A percentile compares a stretch with the other conserved stretches of the same genome.
phyloP scores from a whole-genome alignment of 345 rosid genomes.

The Citrus reticulata region DNA sequence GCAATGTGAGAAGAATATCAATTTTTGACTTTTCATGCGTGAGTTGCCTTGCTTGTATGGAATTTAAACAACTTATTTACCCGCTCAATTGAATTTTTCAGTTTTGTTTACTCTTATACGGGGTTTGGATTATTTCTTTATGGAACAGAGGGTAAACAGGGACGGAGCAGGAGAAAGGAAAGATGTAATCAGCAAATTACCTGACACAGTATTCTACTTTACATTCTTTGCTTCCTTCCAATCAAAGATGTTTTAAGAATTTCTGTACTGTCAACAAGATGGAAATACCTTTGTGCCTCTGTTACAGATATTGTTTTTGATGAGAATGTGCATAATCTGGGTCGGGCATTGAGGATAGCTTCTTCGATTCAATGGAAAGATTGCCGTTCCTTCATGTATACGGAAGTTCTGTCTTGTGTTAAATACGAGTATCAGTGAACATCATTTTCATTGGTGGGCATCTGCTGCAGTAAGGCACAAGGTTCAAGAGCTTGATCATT shows the following conservation, averaged over 20 bases:
- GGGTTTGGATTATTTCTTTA: background rate
- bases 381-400: background rate
- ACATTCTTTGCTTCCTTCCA: background rate
- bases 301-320: background rate
- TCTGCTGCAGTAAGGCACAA: background rate
- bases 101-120: background rate
- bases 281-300: background rate
- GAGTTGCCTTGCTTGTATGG: no score
- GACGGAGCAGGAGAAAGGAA: background rate
- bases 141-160: background rate
- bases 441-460: no score
- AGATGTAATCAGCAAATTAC: background rate
- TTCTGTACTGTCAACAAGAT: background rate
- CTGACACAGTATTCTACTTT: background rate
- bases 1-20: no score
- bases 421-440: background rate
- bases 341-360: background rate
- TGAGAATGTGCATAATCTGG: background rate
- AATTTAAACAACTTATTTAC: no score
- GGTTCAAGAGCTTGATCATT: conserved; percentile 5
- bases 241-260: background rate
- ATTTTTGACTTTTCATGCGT: no score
- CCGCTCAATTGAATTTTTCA: no score
- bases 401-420: background rate
- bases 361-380: background rate